These are phyloP conservation scores for Leccinellum luteum DNA, from an alignment of 768 basidiomycete species.

Conservation along the genomic window DNA sequence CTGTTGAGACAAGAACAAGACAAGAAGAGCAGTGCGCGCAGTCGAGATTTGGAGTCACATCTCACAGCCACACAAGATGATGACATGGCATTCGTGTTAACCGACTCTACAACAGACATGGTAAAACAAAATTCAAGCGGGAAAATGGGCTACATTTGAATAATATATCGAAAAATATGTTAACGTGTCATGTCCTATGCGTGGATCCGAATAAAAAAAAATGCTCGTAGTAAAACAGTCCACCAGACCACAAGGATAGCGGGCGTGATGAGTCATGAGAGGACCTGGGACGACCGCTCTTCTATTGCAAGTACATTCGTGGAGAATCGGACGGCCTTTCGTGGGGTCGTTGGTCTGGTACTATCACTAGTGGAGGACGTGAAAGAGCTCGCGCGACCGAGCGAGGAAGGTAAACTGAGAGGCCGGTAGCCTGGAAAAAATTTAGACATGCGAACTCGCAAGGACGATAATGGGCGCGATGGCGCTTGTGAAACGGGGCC, in stretches of 20 bases:
- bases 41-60: neutral
- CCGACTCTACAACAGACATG: neutral
- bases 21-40: neutral
- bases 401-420: constrained; percentile 35
- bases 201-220: constrained; percentile 21
- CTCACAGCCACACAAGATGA: constrained; percentile 29
- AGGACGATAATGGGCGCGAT: constrained; percentile 33
- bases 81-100: constrained; percentile 14
- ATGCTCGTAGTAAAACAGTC: constrained; percentile 20
- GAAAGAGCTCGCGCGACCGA: constrained; percentile 29
- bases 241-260: constrained; percentile 1
- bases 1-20: neutral
- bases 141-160: constrained; percentile 29
- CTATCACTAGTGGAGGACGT: constrained; percentile 34
- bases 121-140: constrained; percentile 6
- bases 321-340: constrained; percentile 66
- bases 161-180: constrained; percentile 29
- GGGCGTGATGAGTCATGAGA: neutral
- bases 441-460: constrained; percentile 52
- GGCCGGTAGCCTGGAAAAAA: constrained; percentile 46
- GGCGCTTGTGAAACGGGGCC: constrained; percentile 23
- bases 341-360: constrained; percentile 43
- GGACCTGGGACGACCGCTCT: constrained; percentile 17
- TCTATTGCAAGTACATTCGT: constrained; percentile 37
- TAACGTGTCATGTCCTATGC: constrained; percentile 21